These are phyloP conservation scores for Raphanus hybrid DNA, from an alignment of 441 rosid genomes.

Conservation along the genomic window DNA sequence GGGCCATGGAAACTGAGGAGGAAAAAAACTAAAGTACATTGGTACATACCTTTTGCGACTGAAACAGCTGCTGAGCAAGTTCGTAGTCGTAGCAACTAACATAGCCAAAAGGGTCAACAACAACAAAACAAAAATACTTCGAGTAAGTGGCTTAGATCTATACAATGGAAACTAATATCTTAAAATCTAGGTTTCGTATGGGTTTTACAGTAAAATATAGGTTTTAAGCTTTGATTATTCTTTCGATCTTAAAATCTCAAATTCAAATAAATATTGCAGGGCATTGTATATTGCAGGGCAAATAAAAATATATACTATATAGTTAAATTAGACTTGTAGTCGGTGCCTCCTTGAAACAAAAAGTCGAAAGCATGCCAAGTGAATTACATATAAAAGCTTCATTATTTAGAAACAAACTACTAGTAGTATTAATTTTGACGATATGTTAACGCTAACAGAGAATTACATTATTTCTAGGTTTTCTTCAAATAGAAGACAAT, in stretches of 20 bases:
- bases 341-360: slow-evolving; percentile 1
- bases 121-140: not conserved
- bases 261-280: not conserved
- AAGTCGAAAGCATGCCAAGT: slow-evolving; percentile 1
- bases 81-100: not conserved
- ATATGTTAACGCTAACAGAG: slow-evolving; percentile 5
- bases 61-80: not conserved
- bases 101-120: not conserved
- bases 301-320: not conserved
- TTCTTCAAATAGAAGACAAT: too few species aligned
- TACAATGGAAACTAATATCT: not conserved
- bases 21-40: not conserved
- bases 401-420: not conserved
- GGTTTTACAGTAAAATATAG: not conserved
- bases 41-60: not conserved
- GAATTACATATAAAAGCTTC: not conserved
- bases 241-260: not conserved
- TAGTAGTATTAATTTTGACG: not conserved
- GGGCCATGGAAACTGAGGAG: not conserved
- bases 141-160: not conserved
- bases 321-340: not conserved
- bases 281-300: not conserved
- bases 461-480: not conserved
- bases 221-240: not conserved
- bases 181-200: not conserved